Evolutionary conservation across 2,329 filamentous ascomycete genomes (phyloP).

Genomic region (Colletotrichum musicola): DNA sequence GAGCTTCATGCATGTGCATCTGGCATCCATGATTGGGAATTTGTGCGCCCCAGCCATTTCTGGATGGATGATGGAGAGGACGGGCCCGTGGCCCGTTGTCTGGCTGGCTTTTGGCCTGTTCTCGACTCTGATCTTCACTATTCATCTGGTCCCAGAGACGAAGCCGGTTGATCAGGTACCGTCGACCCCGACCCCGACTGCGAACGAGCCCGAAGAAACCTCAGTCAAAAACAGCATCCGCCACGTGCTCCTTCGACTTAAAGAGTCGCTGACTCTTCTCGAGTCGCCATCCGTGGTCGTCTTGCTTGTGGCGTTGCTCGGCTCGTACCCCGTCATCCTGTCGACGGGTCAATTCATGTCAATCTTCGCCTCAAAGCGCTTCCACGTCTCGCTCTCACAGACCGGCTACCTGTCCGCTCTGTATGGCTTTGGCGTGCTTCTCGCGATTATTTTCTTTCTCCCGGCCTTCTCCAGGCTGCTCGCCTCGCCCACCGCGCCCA

Average conservation of each 20-base stretch:
- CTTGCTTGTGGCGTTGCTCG: slow-evolving; percentile 44
- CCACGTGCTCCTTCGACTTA: slow-evolving; percentile 38
- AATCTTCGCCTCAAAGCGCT: slow-evolving; percentile 49
- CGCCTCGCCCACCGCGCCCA: slow-evolving; percentile 39
- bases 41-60: slow-evolving; percentile 53
- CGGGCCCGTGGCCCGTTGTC: slow-evolving; percentile 46
- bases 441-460: slow-evolving; percentile 44
- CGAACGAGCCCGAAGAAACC: slow-evolving; percentile 2
- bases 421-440: slow-evolving; percentile 46
- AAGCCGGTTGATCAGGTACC: slow-evolving; percentile 39
- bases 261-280: slow-evolving; percentile 42
- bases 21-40: slow-evolving; percentile 48
- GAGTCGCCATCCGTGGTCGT: slow-evolving; percentile 44
- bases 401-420: slow-evolving; percentile 48
- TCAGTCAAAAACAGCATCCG: slow-evolving; percentile 10
- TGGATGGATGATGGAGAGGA: slow-evolving; percentile 50
- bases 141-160: slow-evolving; percentile 46
- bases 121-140: slow-evolving; percentile 37
- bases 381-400: slow-evolving; percentile 45
- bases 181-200: slow-evolving; percentile 15
- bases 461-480: slow-evolving; percentile 44
- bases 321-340: slow-evolving; percentile 12
- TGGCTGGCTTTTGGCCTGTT: slow-evolving; percentile 6
- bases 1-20: slow-evolving; percentile 50
- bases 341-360: slow-evolving; percentile 40